phyloP scores from a whole-genome alignment of 2,329 filamentous ascomycete genomes.

The Verticillium alfalfae region DNA sequence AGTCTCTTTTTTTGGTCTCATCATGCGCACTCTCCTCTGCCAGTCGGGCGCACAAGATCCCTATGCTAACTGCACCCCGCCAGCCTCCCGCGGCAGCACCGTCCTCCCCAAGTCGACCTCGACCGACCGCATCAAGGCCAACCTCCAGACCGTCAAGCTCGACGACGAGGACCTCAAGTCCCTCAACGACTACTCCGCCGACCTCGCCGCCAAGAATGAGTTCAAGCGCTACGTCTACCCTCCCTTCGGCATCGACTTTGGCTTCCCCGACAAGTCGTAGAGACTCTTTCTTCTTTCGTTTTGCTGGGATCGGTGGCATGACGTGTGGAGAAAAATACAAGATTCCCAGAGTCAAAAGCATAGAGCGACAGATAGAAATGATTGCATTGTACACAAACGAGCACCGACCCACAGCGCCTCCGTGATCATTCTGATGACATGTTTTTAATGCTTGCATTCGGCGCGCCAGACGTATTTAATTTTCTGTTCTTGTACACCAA shows the following conservation, averaged over 20 bases:
- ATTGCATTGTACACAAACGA: not conserved
- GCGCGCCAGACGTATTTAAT: no score
- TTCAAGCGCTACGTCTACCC: slow-evolving; percentile 62
- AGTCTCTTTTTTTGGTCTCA: slow-evolving; percentile 17
- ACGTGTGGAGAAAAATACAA: not conserved
- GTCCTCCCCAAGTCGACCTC: slow-evolving; percentile 72
- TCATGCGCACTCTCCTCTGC: not conserved
- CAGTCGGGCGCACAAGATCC: not conserved
- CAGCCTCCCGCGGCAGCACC: slow-evolving; percentile 63
- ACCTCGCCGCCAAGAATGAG: slow-evolving; percentile 43
- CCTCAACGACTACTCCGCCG: slow-evolving; percentile 48
- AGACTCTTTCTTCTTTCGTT: not conserved
- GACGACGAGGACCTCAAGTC: slow-evolving; percentile 56
- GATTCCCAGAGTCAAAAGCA: not conserved
- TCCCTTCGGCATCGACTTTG: slow-evolving; percentile 63
- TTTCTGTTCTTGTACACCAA: no score
- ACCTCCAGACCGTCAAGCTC: slow-evolving; percentile 61
- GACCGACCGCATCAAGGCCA: slow-evolving; percentile 62
- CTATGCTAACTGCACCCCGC: not conserved
- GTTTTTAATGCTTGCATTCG: no score
- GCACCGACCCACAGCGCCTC: not conserved
- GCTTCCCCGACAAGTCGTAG: slow-evolving; percentile 62
- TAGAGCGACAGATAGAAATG: slow-evolving; percentile 1
- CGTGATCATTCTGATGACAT: no score
- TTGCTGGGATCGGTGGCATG: not conserved